Evolutionary conservation across 176 grass and related monocot genomes (phyloP).

Genomic region (Carex scoparia): DNA sequence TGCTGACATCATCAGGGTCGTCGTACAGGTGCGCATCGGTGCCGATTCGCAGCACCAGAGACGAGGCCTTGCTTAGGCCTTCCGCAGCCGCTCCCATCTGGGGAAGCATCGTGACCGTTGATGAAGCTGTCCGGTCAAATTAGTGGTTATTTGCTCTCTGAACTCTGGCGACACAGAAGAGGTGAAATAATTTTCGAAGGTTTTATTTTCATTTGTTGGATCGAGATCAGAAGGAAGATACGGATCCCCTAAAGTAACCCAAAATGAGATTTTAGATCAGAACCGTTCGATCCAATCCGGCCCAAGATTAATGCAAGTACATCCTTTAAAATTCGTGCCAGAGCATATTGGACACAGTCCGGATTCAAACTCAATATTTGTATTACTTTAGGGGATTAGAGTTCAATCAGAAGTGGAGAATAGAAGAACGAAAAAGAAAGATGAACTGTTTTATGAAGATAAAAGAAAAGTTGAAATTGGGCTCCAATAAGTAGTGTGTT

Average conservation of each 20-base stretch:
- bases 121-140: background rate
- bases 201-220: background rate
- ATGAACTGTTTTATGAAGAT: background rate
- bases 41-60: constrained; percentile 73
- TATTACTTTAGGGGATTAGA: too few relatives aligned
- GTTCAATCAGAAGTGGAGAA: background rate
- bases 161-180: background rate
- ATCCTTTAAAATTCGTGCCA: too few relatives aligned
- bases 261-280: too few relatives aligned
- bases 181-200: background rate
- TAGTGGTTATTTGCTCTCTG: background rate
- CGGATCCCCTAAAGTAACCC: too few relatives aligned
- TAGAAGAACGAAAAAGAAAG: background rate
- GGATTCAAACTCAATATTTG: too few relatives aligned
- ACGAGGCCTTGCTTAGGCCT: constrained; percentile 55
- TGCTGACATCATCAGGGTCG: constrained; percentile 82
- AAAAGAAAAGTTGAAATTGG: background rate
- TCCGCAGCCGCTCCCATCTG: constrained; percentile 59
- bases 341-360: too few relatives aligned
- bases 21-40: constrained; percentile 97
- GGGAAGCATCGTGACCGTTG: constrained; percentile 46
- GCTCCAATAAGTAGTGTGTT: background rate
- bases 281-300: too few relatives aligned
- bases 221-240: background rate
- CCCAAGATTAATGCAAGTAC: too few relatives aligned